A percentile compares a stretch with the other conserved stretches of the same genome.
phyloP scores from a whole-genome alignment of 208 protist species.

The Crithidia bombi region DNA sequence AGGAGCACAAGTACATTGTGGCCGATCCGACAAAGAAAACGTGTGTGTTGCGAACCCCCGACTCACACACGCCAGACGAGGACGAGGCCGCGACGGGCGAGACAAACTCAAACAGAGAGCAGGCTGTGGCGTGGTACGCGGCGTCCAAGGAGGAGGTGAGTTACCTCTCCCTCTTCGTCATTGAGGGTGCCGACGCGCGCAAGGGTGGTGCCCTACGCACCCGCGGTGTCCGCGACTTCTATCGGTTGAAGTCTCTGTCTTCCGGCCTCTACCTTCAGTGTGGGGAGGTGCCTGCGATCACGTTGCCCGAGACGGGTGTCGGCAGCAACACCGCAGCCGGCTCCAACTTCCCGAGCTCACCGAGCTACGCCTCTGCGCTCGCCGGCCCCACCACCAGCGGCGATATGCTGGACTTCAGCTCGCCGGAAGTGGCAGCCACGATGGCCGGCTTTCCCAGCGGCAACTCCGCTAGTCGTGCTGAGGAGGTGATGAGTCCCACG shows the following conservation, averaged over 20 bases:
- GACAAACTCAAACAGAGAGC: conserved; percentile 11
- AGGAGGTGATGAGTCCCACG: conserved; percentile 4
- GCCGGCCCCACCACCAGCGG: neutral
- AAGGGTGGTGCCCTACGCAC: conserved; percentile 51
- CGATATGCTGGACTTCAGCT: neutral
- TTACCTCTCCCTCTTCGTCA: conserved; percentile 54
- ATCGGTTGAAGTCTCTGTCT: conserved; percentile 50
- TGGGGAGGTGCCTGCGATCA: conserved; percentile 19
- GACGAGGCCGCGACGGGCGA: conserved; percentile 12
- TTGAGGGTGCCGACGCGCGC: conserved; percentile 46
- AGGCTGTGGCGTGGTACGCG: conserved; percentile 23
- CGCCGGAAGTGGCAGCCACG: neutral
- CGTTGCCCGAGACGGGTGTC: neutral
- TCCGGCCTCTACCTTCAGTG: conserved; percentile 50
- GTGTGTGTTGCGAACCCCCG: conserved; percentile 38
- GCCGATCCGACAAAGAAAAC: conserved; percentile 27
- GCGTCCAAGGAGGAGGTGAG: conserved; percentile 46
- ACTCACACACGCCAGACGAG: conserved; percentile 26
- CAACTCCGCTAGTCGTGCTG: neutral
- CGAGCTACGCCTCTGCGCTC: neutral
- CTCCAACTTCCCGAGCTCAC: conserved; percentile 14
- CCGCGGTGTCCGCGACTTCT: conserved; percentile 29
- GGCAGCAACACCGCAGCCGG: conserved; percentile 3
- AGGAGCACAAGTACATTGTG: conserved; percentile 54
- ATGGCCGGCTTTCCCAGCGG: neutral